Evolutionary conservation across 345 rosid genomes (phyloP).

Genomic region (Nasturtium officinale): DNA sequence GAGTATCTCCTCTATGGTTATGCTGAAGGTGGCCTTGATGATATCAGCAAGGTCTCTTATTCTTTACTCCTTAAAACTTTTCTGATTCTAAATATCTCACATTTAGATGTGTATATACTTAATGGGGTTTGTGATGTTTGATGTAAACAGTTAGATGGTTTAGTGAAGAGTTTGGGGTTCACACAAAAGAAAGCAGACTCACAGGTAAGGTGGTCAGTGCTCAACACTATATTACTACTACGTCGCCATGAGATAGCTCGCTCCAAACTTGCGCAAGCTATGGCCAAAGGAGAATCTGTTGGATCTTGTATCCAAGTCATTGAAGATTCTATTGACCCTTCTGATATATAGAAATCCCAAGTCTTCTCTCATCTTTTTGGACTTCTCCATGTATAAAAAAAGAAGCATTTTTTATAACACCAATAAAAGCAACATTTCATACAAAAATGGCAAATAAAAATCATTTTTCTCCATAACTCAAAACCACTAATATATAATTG

Average conservation of each 20-base stretch:
- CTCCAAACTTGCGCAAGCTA: conserved; percentile 71
- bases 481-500: not conserved
- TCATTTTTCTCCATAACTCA: not conserved
- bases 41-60: conserved; percentile 72
- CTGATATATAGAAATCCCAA: conserved; percentile 47
- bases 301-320: conserved; percentile 68
- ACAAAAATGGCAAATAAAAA: not conserved
- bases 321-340: conserved; percentile 55
- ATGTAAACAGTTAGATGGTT: conserved; percentile 59
- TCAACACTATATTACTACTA: conserved; percentile 67
- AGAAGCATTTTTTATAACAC: conserved; percentile 2
- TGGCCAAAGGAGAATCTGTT: conserved; percentile 67
- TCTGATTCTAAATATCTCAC: not conserved
- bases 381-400: not conserved
- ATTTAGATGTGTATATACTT: not conserved
- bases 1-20: conserved; percentile 77
- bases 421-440: not conserved
- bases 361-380: not conserved
- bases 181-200: conserved; percentile 91
- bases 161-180: conserved; percentile 75
- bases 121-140: conserved; percentile 17
- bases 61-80: not conserved
- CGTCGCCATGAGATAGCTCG: conserved; percentile 74
- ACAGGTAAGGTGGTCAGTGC: conserved; percentile 85
- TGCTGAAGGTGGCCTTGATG: conserved; percentile 89